Evolutionary conservation across 768 basidiomycete genomes (phyloP).

Genomic region (Mrakia gelida): DNA sequence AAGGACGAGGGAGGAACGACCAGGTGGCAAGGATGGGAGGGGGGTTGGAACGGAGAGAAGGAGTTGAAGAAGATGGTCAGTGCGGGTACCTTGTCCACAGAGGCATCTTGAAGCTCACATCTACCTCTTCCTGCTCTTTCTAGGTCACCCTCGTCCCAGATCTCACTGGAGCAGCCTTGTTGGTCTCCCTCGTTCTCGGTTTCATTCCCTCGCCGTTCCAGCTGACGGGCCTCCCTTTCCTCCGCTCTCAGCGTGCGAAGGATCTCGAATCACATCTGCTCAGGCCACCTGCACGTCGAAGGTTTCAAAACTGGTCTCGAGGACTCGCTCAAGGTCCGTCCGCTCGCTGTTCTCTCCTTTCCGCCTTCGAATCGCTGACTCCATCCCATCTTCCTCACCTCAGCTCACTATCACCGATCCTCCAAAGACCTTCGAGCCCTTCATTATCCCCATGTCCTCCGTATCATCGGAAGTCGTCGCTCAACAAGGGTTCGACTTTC

Average conservation of each 20-base stretch:
- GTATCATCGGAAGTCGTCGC: neutral
- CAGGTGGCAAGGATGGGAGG: slow-evolving; percentile 30
- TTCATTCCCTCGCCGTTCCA: neutral
- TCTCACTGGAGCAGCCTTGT: neutral
- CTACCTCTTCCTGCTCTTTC: too few species aligned
- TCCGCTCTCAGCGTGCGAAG: slow-evolving; percentile 50
- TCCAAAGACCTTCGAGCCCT: neutral
- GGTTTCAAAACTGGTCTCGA: slow-evolving; percentile 57
- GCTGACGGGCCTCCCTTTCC: neutral
- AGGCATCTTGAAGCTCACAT: neutral
- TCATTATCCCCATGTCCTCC: neutral
- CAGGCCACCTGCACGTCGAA: slow-evolving; percentile 48
- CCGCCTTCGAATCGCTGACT: neutral
- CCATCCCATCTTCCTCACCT: neutral
- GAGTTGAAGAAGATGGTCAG: slow-evolving; percentile 59
- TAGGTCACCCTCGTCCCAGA: neutral
- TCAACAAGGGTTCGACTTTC: neutral
- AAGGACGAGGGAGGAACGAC: neutral
- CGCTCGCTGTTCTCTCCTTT: too few species aligned
- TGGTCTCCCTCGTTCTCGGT: neutral
- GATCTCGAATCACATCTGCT: slow-evolving; percentile 55
- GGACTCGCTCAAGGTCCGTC: slow-evolving; percentile 54
- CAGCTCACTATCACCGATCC: neutral
- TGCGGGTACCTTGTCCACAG: slow-evolving; percentile 35
- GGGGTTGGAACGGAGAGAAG: slow-evolving; percentile 38